phyloP scores from a whole-genome alignment of 1,139 yeast genomes.

The Lodderomyces pseudojiufengensis region DNA sequence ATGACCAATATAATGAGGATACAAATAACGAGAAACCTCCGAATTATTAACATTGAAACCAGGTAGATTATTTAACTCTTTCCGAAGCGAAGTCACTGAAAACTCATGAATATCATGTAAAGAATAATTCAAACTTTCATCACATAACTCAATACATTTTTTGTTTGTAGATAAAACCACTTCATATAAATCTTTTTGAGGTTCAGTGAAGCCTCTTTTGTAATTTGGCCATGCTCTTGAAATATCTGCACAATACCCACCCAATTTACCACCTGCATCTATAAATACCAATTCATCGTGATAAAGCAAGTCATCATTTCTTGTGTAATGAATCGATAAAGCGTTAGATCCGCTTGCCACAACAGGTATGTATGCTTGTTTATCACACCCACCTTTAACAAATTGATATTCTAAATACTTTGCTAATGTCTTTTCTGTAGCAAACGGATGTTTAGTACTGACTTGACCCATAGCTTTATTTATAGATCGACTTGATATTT shows the following conservation, averaged over 20 bases:
- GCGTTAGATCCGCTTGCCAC: slow-evolving; percentile 93
- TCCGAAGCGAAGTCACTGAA: slow-evolving; percentile 55
- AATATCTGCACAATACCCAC: slow-evolving; percentile 94
- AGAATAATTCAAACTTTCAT: slow-evolving; percentile 47
- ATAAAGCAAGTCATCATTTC: slow-evolving; percentile 76
- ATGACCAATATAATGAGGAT: slow-evolving; percentile 96
- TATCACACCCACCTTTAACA: slow-evolving; percentile 82
- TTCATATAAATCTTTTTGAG: slow-evolving; percentile 84
- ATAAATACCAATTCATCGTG: slow-evolving; percentile 82
- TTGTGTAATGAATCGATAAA: slow-evolving; percentile 82
- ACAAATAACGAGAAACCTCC: slow-evolving; percentile 55
- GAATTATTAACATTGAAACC: slow-evolving; percentile 58
- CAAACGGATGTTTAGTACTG: slow-evolving; percentile 42
- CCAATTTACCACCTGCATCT: slow-evolving; percentile 93
- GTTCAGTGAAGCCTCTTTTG: slow-evolving; percentile 58
- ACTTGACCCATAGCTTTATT: slow-evolving; percentile 73
- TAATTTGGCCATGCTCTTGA: slow-evolving; percentile 95
- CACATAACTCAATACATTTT: slow-evolving; percentile 68
- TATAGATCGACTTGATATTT: slow-evolving; percentile 76
- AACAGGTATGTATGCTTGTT: slow-evolving; percentile 89
- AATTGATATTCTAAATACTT: slow-evolving; percentile 83
- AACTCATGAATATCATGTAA: slow-evolving; percentile 74
- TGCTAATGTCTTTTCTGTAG: slow-evolving; percentile 72
- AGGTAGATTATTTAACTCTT: slow-evolving; percentile 62
- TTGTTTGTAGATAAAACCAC: slow-evolving; percentile 84